These are phyloP conservation scores for Lathyrus oleraceus DNA, from an alignment of 306 rosid genomes.

Conservation along the genomic window DNA sequence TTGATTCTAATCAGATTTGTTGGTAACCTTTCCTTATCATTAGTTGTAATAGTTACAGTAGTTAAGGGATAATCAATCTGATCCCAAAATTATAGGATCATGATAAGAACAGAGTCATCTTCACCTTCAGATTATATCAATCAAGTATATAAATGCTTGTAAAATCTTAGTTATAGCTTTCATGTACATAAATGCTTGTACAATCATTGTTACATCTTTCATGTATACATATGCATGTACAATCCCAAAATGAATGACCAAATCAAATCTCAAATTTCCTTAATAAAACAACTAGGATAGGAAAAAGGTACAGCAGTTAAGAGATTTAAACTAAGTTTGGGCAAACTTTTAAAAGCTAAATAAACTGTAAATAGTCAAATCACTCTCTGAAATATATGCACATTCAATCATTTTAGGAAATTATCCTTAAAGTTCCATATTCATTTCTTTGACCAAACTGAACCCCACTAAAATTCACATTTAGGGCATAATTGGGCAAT, in stretches of 20 bases:
- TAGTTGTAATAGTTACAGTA: background rate
- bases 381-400: too few species aligned
- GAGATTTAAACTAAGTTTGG: background rate
- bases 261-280: constrained; percentile 1
- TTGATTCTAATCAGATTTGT: background rate
- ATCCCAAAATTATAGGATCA: background rate
- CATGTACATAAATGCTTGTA: background rate
- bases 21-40: background rate
- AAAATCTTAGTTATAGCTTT: background rate
- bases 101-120: background rate
- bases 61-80: background rate
- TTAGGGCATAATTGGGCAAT: too few species aligned
- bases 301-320: background rate
- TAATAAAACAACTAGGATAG: background rate
- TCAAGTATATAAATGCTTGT: background rate
- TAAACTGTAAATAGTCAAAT: too few species aligned
- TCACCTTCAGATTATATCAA: background rate
- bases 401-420: too few species aligned
- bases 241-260: background rate
- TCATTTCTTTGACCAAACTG: too few species aligned
- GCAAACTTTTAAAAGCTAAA: too few species aligned
- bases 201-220: background rate
- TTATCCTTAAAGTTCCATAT: too few species aligned
- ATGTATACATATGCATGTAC: background rate
- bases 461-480: too few species aligned